Evolutionary conservation across 2,329 filamentous ascomycete species (phyloP), one percentile per base, ranked within the genome.

Genomic region (Colletotrichum gloeosporioides): DNA sequence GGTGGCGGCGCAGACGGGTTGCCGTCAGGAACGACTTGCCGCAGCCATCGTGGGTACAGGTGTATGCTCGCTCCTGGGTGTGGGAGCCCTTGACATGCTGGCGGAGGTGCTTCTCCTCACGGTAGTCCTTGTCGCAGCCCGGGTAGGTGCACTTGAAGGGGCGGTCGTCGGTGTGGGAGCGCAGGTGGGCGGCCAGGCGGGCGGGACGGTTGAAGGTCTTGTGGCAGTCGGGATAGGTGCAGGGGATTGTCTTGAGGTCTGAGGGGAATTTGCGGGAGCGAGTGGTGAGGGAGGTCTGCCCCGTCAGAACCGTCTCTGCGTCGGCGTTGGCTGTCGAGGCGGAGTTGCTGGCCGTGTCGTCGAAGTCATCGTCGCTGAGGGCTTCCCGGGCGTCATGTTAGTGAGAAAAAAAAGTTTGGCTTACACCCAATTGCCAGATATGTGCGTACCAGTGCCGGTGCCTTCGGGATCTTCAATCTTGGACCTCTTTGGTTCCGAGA

Each of bases 171-270:
- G 92, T 96, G 84, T 99, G 96, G 2, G 94, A 96, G 78, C 95
- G 91, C 29, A 96, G 86, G 81, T 99, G 96, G 75, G 95, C 93
- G 76, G 93, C 89, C 6, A 98, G 89, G 32, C 95, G 92, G 39
- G 94, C 94, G 1, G 95, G 96, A 4, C 96, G 93, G 83, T 98
- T 98, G 88, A 97, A 99, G 8, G 93, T 92, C 86, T 98, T 98
- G 74, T 87, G 86, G 82, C 96, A 99, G 78, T 89, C 91, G 13
- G 93, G 90, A 83, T 92, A 93, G 1, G 93, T 92, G 85, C 96
- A 98, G 71, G 88, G 87, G 78, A 96, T 93, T 7, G 92, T 96
- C 87, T 98, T 98, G 75, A 92, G 89, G 82, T 92, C 95, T 57
- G 93, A 95, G 5, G 93, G 93, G 77, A 91, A 92, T 74, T 89